A percentile compares a stretch with the other conserved stretches of the same genome.
phyloP scores from a whole-genome alignment of 345 rosid species.

The Boechera divaricarpa region DNA sequence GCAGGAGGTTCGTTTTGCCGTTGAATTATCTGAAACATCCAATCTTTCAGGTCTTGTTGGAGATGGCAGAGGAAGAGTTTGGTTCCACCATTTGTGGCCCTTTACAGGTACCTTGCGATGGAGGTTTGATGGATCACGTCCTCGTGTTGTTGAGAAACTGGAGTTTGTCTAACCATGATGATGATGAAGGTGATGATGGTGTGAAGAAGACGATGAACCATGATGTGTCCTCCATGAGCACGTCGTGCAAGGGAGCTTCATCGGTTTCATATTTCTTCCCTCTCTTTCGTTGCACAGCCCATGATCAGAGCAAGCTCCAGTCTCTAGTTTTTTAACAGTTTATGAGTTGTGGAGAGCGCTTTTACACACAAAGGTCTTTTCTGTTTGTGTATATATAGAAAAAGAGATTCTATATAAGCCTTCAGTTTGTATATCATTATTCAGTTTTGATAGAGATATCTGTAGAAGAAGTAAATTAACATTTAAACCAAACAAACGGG shows the following conservation, averaged over 20 bases:
- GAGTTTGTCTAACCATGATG: constrained; percentile 40
- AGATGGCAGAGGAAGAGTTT: constrained; percentile 65
- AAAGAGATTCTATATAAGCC: constrained; percentile 32
- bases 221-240: constrained; percentile 39
- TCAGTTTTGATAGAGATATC: constrained; percentile 31
- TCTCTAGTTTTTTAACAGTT: constrained; percentile 43
- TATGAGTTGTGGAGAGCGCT: constrained; percentile 24
- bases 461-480: not conserved
- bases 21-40: constrained; percentile 57
- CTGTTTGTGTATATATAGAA: constrained; percentile 42
- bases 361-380: constrained; percentile 20
- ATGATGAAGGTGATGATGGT: constrained; percentile 31
- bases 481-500: constrained; percentile 17
- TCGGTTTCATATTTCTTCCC: constrained; percentile 47
- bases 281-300: constrained; percentile 39
- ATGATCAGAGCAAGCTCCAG: constrained; percentile 44
- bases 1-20: constrained; percentile 58
- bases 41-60: constrained; percentile 55
- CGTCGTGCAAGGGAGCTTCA: constrained; percentile 45
- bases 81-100: constrained; percentile 56
- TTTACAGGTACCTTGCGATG: constrained; percentile 58
- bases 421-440: constrained; percentile 30
- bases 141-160: constrained; percentile 47
- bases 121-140: constrained; percentile 54
- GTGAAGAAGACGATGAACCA: constrained; percentile 35